Evolutionary conservation across 140 eudicot genomes (phyloP), one percentile per base, ranked within the genome.

Genomic region (Senecio squalidus): DNA sequence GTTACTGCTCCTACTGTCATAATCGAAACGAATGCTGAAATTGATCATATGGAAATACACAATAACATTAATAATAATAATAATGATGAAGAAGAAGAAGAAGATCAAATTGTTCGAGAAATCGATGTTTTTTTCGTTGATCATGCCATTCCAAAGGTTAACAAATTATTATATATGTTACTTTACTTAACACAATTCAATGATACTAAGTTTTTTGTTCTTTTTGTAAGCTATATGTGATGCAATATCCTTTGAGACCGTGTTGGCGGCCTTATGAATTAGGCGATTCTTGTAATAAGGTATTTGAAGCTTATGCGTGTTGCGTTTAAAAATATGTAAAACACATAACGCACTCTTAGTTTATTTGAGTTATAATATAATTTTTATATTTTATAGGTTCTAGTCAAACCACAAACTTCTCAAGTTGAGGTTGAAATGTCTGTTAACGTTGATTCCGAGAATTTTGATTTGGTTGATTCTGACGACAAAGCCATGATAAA

Each of bases 211-310:
- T n/a, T n/a, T 21, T 20, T 54, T 18, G 55, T 31, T 2, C 62
- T 55, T 56, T n/a, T 41, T 4, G 75, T 6, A 76, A 91, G 96
- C 59, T 84, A 10, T 84, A 84, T 59, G 81, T 87, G 29, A 44
- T 92, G 76, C 96, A 87, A 66, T 92, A 79, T 73, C 98, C 98
- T 14, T 63, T 92, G 18, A 70, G 91, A 71, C 85, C 85, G 5
- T 14, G 55, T 31, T 92, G 98, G 98, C 82, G 98, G 24, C 96
- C 98, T 10, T 92, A 84, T 50, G 98, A 82, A 43, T 66, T 92
- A 41, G 98, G 81, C 5, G 84, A 84, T 1, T 75, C 80, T 31
- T 92, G 96, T 49, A 72, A 78, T 48, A 79, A 81, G 96, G 98
- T 91, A 56, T n/a, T n/a, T n/a, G n/a, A n/a, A n/a, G n/a, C n/a